Evolutionary conservation across 225 moss, liverwort and hornwort genomes (phyloP).

Genomic region (Rhytidiadelphus loreus): DNA sequence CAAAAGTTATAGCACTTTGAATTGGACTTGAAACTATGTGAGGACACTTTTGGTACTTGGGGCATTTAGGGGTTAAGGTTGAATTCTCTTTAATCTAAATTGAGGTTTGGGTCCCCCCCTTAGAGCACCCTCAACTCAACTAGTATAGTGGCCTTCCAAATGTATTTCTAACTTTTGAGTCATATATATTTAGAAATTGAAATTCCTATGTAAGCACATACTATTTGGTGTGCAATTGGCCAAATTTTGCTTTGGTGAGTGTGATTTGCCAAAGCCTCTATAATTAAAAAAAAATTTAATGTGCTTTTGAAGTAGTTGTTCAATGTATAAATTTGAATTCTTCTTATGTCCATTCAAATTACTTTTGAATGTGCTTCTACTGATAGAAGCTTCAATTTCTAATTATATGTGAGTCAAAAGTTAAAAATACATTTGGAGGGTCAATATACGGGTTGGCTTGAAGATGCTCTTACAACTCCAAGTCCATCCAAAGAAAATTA

Average conservation of each 20-base stretch:
- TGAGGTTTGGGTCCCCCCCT: neutral
- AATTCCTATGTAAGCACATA: neutral
- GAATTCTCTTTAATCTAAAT: neutral
- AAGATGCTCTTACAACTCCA: neutral
- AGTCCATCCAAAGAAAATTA: neutral
- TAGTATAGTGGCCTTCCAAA: fast-evolving
- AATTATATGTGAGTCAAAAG: neutral
- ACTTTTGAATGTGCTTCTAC: neutral
- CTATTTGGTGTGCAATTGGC: no score
- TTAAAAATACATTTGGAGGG: neutral
- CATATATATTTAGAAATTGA: neutral
- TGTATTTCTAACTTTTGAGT: neutral
- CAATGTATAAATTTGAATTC: no score
- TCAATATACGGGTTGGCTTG: fast-evolving
- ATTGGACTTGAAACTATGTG: no score
- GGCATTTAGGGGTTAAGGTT: no score
- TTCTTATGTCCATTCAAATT: no score
- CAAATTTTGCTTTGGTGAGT: no score
- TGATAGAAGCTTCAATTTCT: neutral
- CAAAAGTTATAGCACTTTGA: no score
- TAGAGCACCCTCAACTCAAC: neutral
- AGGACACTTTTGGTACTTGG: no score
- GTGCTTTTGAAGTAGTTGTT: fast-evolving
- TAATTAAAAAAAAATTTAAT: no score
- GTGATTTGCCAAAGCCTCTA: no score